phyloP scores from a whole-genome alignment of 2,329 filamentous ascomycete species.

The Colletotrichum australisinense region DNA sequence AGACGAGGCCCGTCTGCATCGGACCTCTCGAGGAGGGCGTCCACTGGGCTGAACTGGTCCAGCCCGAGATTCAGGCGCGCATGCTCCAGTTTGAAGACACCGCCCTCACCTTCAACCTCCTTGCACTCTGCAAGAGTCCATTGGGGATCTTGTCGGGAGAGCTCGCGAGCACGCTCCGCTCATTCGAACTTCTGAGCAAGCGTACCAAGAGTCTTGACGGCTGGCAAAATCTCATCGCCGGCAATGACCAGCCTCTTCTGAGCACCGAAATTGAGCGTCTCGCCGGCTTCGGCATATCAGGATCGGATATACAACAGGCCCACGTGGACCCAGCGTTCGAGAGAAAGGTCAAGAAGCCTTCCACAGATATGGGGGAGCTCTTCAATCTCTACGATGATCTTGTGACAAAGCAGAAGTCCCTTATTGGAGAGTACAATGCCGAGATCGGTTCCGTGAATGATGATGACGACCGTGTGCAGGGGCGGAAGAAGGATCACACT shows the following conservation, averaged over 20 bases:
- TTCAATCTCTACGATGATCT: slow-evolving; percentile 53
- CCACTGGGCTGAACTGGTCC: slow-evolving; percentile 76
- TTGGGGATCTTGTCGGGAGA: slow-evolving; percentile 59
- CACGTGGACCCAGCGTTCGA: slow-evolving; percentile 27
- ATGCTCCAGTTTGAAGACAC: slow-evolving; percentile 76
- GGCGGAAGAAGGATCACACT: slow-evolving; percentile 75
- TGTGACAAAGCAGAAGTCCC: slow-evolving; percentile 51
- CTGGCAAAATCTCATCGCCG: slow-evolving; percentile 15
- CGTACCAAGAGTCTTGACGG: slow-evolving; percentile 46
- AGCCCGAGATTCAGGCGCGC: slow-evolving; percentile 72
- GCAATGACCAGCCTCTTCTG: slow-evolving; percentile 37
- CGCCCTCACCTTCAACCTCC: slow-evolving; percentile 79
- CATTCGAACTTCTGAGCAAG: slow-evolving; percentile 50
- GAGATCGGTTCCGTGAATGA: slow-evolving; percentile 58
- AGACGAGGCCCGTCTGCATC: slow-evolving; percentile 75
- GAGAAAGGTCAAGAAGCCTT: slow-evolving; percentile 14
- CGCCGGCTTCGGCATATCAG: slow-evolving; percentile 44
- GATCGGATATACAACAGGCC: slow-evolving; percentile 40
- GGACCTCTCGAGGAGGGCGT: slow-evolving; percentile 52
- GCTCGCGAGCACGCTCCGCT: slow-evolving; percentile 56
- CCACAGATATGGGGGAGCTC: slow-evolving; percentile 40
- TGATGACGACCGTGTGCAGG: slow-evolving; percentile 63
- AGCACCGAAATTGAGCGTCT: slow-evolving; percentile 40
- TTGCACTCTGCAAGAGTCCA: slow-evolving; percentile 79
- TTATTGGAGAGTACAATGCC: slow-evolving; percentile 59